Evolutionary conservation across 2,329 filamentous ascomycete species (phyloP).

Genomic region (Fusarium sp.): DNA sequence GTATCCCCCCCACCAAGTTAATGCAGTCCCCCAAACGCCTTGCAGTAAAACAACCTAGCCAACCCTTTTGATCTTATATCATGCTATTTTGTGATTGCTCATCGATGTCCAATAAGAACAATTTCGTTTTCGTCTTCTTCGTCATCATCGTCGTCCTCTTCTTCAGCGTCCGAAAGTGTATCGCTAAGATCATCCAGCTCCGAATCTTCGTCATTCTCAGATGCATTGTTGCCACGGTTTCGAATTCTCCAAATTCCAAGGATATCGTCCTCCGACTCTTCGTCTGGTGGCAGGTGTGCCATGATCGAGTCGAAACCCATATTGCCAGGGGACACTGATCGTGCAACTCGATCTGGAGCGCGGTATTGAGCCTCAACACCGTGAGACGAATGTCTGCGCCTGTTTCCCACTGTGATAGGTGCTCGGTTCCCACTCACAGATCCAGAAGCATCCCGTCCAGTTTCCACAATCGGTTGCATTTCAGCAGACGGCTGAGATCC

Average conservation of each 20-base stretch:
- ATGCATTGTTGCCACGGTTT: conserved; percentile 59
- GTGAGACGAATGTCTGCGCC: conserved; percentile 55
- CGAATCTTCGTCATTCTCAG: conserved; percentile 59
- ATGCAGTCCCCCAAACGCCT: conserved; percentile 39
- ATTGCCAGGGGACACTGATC: conserved; percentile 57
- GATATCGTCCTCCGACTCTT: conserved; percentile 66
- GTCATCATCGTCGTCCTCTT: conserved; percentile 62
- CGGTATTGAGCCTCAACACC: conserved; percentile 47
- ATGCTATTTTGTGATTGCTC: conserved; percentile 30
- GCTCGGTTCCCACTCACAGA: conserved; percentile 24
- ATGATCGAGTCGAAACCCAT: conserved; percentile 42
- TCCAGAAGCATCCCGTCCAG: conserved; percentile 15
- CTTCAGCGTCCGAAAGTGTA: conserved; percentile 54
- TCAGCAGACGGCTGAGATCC: conserved; percentile 42
- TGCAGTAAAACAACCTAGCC: conserved; percentile 29
- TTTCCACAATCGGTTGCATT: conserved; percentile 24
- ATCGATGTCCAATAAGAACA: conserved; percentile 61
- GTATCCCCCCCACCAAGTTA: conserved; percentile 20
- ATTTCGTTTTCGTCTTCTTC: conserved; percentile 64
- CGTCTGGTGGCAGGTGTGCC: conserved; percentile 46
- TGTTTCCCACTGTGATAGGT: conserved; percentile 35
- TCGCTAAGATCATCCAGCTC: conserved; percentile 56
- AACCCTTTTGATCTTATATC: conserved; percentile 2
- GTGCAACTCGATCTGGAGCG: conserved; percentile 55
- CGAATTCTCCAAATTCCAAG: conserved; percentile 66